phyloP scores from a whole-genome alignment of 129 eudicot genomes.

The Gnaphalium uliginosum region DNA sequence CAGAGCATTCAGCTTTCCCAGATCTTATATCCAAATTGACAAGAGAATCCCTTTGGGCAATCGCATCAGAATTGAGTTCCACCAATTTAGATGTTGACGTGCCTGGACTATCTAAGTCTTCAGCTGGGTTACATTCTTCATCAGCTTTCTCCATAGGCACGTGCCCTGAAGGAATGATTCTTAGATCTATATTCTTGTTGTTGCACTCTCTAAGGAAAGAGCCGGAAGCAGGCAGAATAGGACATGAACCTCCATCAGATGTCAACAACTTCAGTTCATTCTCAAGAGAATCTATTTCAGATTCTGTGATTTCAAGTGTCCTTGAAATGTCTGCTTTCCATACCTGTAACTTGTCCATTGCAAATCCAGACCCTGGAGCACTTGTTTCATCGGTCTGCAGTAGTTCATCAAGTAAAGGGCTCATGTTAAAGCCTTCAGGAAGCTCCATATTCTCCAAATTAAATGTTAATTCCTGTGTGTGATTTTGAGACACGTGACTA shows the following conservation, averaged over 20 bases:
- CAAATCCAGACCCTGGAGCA: conserved; percentile 47
- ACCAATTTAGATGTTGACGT: conserved; percentile 61
- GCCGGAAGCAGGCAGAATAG: conserved; percentile 39
- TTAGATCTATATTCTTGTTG: conserved; percentile 34
- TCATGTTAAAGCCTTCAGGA: conserved; percentile 48
- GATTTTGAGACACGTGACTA: conserved; percentile 45
- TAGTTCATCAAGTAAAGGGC: conserved; percentile 53
- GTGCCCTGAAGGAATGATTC: conserved; percentile 39
- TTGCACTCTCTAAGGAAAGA: conserved; percentile 32
- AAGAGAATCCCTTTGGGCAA: conserved; percentile 24
- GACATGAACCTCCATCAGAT: conserved; percentile 33
- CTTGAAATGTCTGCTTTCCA: conserved; percentile 72
- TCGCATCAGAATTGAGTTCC: conserved; percentile 30
- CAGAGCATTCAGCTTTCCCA: conserved; percentile 30
- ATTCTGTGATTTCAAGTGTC: conserved; percentile 71
- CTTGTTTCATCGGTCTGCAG: conserved; percentile 50
- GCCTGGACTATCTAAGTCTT: conserved; percentile 66
- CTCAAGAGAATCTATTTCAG: conserved; percentile 89
- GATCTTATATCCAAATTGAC: conserved; percentile 24
- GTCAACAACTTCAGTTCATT: conserved; percentile 60
- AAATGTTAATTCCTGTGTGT: conserved; percentile 46
- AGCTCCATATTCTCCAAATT: conserved; percentile 58
- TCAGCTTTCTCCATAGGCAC: conserved; percentile 27
- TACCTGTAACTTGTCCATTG: conserved; percentile 62
- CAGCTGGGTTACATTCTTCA: conserved; percentile 29